Base-by-base conservation (phyloP, 2,329 filamentous ascomycete genomes). In the Talaromyces sp. region DNA sequence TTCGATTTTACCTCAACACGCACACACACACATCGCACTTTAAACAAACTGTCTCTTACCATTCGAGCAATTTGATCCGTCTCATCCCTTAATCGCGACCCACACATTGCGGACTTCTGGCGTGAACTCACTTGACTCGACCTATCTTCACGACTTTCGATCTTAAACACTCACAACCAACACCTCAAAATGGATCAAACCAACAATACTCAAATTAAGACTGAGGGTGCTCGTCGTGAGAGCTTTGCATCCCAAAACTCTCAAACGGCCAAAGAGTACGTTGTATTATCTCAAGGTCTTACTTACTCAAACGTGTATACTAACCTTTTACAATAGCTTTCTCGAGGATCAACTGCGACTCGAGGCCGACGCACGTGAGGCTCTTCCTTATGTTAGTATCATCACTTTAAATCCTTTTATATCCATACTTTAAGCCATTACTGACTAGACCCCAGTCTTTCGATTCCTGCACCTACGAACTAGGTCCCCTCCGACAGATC, bases 281-380 rank as follows among this genome's bases (percentile, higher is more conserved):
- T 17, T 14, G n/a, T 13, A 44, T 16, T 9, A 16, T 17, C n/a
- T 27, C n/a, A 16, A 2, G 16, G n/a, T n/a, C 17, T 47, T 32
- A 52, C 6, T 44, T 4, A 45, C n/a, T 19, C 27, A 22, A 45
- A 41, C 27, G 7, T 48, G 14, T 22, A 29, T 51, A 22, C 49
- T 55, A 7, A 55, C 20, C 16, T 10, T 4, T 37, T 44, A 22
- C n/a, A 27, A 4, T 51, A 93, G 89, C 24, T 97, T 95, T 70
- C 91, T 99, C 62, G 86, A 90, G 64, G 86, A 86, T 50, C 94
- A 99, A 70, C 86, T 97, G 68, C 86, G 88, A 62, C 86, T 99
- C 48, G 94, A 99, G 75, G 90, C 90, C 17, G 94, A 99, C 76
- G 94, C 94, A 42, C 91, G 92, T 64, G 93, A 99, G 79, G 90